These are phyloP conservation scores for Pyrrhoderma noxium DNA, from an alignment of 1,284 basidiomycete genomes.

Conservation along the genomic window DNA sequence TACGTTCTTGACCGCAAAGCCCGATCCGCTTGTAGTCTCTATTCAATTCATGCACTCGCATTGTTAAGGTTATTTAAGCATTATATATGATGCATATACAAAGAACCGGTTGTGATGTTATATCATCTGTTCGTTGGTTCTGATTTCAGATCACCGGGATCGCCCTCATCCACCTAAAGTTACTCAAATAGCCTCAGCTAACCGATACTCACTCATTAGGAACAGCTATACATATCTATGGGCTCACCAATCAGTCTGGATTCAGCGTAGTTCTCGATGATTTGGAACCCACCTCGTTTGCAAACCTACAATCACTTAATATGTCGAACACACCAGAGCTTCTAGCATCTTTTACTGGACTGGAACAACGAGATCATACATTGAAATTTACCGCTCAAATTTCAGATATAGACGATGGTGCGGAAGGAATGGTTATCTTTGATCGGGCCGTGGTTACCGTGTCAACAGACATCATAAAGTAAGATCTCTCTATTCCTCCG, in stretches of 20 bases:
- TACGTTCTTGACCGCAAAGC: too few relatives aligned
- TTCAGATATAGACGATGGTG: conserved; percentile 18
- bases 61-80: background rate
- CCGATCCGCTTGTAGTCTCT: too few relatives aligned
- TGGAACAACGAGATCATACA: conserved; percentile 25
- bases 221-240: conserved; percentile 49
- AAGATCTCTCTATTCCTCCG: conserved; percentile 5
- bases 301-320: background rate
- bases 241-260: conserved; percentile 24
- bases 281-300: conserved; percentile 6
- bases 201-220: conserved; percentile 15
- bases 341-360: conserved; percentile 26
- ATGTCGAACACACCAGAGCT: conserved; percentile 22
- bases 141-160: conserved; percentile 14
- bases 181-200: background rate
- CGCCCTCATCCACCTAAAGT: conserved; percentile 5
- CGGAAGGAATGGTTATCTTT: conserved; percentile 20
- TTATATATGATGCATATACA: background rate
- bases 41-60: too few relatives aligned
- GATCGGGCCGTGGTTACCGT: conserved; percentile 24
- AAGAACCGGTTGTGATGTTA: background rate
- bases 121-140: background rate
- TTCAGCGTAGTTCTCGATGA: conserved; percentile 19
- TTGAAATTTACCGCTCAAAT: conserved; percentile 26
- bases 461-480: conserved; percentile 13